Percentiles rank a stretch among this genome's conserved stretches.
These are phyloP conservation scores for Lignosus rhinocerotis DNA, from an alignment of 1,284 basidiomycete species.

Conservation along the genomic window DNA sequence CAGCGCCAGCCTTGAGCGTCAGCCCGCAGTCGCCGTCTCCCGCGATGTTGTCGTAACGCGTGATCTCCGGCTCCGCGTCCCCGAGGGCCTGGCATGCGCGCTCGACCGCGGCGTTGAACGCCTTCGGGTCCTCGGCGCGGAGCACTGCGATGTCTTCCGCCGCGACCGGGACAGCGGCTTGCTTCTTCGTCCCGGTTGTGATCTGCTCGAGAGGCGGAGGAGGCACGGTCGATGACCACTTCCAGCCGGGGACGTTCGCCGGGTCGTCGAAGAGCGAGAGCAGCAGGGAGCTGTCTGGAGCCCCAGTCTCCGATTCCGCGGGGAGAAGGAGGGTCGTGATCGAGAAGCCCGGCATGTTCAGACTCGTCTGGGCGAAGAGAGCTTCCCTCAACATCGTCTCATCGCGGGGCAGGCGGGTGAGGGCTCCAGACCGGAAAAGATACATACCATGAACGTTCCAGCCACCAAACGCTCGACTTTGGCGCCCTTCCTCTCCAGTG, in stretches of 20 bases:
- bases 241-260: constrained; percentile 82
- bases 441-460: constrained; percentile 81
- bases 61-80: constrained; percentile 84
- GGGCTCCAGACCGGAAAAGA: not conserved
- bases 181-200: constrained; percentile 20
- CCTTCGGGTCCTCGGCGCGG: constrained; percentile 42
- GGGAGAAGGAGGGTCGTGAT: constrained; percentile 86
- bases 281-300: constrained; percentile 46
- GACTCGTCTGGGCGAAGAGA: constrained; percentile 61
- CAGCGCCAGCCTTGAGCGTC: constrained; percentile 76
- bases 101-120: constrained; percentile 60
- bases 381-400: no score
- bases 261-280: constrained; percentile 79
- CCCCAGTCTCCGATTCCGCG: constrained; percentile 35
- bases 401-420: no score
- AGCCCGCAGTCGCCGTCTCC: constrained; percentile 81
- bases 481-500: constrained; percentile 58
- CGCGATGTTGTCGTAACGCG: constrained; percentile 82
- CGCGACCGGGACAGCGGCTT: constrained; percentile 13
- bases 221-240: constrained; percentile 55
- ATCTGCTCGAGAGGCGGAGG: constrained; percentile 36
- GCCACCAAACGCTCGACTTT: constrained; percentile 65
- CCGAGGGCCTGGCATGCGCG: constrained; percentile 73
- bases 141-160: constrained; percentile 29
- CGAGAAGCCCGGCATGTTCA: constrained; percentile 96